These are phyloP conservation scores for Chlorella sp. DNA, from an alignment of 139 green algal species.

Conservation along the genomic window DNA sequence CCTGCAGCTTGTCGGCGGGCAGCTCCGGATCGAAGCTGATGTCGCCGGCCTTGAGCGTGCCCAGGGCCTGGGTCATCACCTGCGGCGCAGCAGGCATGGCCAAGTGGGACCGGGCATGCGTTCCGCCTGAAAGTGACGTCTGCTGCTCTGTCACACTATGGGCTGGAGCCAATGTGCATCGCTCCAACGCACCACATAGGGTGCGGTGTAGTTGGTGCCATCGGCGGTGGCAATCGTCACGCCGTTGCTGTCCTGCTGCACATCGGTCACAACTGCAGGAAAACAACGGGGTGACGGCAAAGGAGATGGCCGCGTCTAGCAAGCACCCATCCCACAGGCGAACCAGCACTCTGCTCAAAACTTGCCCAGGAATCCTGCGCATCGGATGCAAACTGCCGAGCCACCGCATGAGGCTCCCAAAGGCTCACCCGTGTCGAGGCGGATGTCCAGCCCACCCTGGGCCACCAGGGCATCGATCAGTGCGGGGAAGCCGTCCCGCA, in stretches of 20 bases:
- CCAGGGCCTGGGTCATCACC: constrained; percentile 72
- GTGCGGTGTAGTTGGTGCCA: constrained; percentile 33
- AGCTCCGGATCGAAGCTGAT: constrained; percentile 72
- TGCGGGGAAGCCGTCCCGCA: constrained; percentile 46
- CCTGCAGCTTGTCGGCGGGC: constrained; percentile 53
- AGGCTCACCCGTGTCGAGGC: constrained; percentile 29
- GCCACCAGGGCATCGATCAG: constrained; percentile 22
- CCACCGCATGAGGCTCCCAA: no score
- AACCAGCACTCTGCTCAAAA: no score
- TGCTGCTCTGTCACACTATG: no score
- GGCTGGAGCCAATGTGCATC: no score
- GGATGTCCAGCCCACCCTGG: constrained; percentile 55
- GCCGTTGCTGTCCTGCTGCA: constrained; percentile 15
- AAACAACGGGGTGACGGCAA: no score
- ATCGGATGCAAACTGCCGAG: no score
- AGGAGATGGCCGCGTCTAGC: neutral
- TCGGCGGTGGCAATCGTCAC: constrained; percentile 20
- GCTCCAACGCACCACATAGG: constrained; percentile 48
- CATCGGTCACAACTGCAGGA: constrained; percentile 17
- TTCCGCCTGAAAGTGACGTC: no score
- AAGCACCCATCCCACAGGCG: no score
- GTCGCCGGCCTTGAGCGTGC: constrained; percentile 52
- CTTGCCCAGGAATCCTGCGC: no score
- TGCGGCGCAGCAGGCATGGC: no score
- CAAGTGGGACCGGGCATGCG: no score